phyloP scores from a whole-genome alignment of 805 yeast genomes.

The Candida corydali region DNA sequence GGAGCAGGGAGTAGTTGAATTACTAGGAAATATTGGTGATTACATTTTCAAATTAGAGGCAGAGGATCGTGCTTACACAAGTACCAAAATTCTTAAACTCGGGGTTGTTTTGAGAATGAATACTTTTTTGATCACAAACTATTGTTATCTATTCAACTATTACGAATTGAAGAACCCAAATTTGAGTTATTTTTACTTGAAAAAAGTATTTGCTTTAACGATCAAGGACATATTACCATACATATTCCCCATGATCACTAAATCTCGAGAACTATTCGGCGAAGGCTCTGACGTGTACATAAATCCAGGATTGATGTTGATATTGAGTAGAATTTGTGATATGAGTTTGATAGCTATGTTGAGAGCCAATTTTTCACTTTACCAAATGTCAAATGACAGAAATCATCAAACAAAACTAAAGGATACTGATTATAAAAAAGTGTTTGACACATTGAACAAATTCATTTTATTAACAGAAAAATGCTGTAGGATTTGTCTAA shows the following conservation, averaged over 20 bases:
- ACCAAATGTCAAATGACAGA: constrained; percentile 2
- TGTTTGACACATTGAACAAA: constrained; percentile 8
- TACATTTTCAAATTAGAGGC: constrained; percentile 25
- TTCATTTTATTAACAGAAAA: constrained; percentile 10
- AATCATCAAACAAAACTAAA: constrained; percentile 8
- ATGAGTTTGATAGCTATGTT: constrained; percentile 17
- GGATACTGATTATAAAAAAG: constrained; percentile 7
- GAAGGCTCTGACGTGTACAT: constrained; percentile 36
- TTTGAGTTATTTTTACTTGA: constrained; percentile 31
- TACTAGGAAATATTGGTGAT: constrained; percentile 26
- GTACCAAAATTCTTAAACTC: constrained; percentile 10
- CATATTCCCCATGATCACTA: constrained; percentile 25
- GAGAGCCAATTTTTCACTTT: constrained; percentile 19
- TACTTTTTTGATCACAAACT: constrained; percentile 24
- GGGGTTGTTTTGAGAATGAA: constrained; percentile 22
- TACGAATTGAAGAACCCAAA: constrained; percentile 30
- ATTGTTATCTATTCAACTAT: constrained; percentile 32
- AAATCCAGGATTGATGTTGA: constrained; percentile 32
- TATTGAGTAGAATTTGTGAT: constrained; percentile 26
- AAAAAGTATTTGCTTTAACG: constrained; percentile 21
- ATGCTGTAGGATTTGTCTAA: constrained; percentile 11
- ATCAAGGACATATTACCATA: constrained; percentile 30
- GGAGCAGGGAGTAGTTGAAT: constrained; percentile 34
- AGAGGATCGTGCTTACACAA: constrained; percentile 10
- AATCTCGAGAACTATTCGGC: constrained; percentile 37